Conservation (phyloP, 768 basidiomycete species). For the Pholiota microspora region DNA sequence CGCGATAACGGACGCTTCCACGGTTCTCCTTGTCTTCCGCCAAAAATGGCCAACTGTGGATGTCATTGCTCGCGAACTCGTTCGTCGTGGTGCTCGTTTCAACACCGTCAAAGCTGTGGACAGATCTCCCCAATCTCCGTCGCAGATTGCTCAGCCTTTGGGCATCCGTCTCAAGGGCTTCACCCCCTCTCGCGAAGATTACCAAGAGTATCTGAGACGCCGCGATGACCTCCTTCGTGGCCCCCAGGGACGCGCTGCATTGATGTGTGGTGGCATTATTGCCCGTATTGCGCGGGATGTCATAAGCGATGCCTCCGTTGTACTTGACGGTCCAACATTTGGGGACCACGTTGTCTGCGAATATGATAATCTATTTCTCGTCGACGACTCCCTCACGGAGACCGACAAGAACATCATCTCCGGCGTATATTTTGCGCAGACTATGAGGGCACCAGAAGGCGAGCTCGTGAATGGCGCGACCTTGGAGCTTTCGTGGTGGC, state of each 20-base stretch:
- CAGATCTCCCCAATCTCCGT: not conserved
- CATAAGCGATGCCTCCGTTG: not conserved
- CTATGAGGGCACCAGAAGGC: too few species aligned
- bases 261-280: not conserved
- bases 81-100: not conserved
- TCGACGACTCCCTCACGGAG: not conserved
- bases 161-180: not conserved
- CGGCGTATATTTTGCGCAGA: not conserved
- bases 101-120: slow-evolving; percentile 1
- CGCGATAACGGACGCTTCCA: not conserved
- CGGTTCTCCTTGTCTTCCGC: slow-evolving; percentile 2
- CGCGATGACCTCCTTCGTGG: not conserved
- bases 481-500: too few species aligned
- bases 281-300: not conserved
- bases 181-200: not conserved
- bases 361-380: not conserved
- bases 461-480: too few species aligned
- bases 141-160: not conserved
- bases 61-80: slow-evolving; percentile 2
- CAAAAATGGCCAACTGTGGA: not conserved
- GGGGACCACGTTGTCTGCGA: not conserved
- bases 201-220: not conserved
- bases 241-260: not conserved
- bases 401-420: not conserved
- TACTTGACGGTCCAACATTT: not conserved